Base-by-base conservation (phyloP, 2,329 filamentous ascomycete genomes). In the Clarireedia homoeocarpa region DNA sequence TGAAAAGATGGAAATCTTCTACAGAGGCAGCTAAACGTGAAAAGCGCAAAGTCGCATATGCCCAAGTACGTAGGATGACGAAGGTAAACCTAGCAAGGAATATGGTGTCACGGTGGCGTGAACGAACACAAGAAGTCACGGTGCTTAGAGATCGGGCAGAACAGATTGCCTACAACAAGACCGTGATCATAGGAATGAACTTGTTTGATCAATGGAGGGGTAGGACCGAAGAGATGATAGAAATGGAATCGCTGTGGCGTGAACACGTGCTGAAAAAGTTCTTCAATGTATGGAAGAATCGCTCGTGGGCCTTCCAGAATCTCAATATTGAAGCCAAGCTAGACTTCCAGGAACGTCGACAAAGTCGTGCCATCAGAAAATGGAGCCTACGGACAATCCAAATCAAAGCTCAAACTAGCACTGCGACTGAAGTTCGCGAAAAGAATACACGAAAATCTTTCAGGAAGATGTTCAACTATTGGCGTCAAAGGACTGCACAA, bases 381-480 rank as follows among this genome's bases (percentile, higher is more conserved):
- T 70, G 67, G 67, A 66, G 61, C 51, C 58, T 68, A 15, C 42
- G 49, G 23, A 53, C 59, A n/a, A 62, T 69, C n/a, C 65, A 67
- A 47, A 14, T 63, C 46, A 58, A 61, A 50, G 60, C 63, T 27
- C 64, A 66, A 30, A 51, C 56, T 36, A 65, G 63, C 36, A 64
- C 63, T 50, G 66, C 66, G 24, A 47, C 56, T 23, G 66, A 69
- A 46, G 56, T 70, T 51, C 57, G 60, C 5, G 66, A 70, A 46
- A 69, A 65, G 58, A 68, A 66, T 56, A 56, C 59, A 17, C 70
- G 65, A 58, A 65, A 61, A 57, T 62, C 59, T 27, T 68, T 69
- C 55, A 66, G 67, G 49, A 69, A 65, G 55, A 69, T 69, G 39
- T 64, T 69, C 45, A 61, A 51, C 10, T 66, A 70, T 48, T 70